Evolutionary conservation across 768 basidiomycete genomes (phyloP).

Genomic region (Podaxis carcinomalis): DNA sequence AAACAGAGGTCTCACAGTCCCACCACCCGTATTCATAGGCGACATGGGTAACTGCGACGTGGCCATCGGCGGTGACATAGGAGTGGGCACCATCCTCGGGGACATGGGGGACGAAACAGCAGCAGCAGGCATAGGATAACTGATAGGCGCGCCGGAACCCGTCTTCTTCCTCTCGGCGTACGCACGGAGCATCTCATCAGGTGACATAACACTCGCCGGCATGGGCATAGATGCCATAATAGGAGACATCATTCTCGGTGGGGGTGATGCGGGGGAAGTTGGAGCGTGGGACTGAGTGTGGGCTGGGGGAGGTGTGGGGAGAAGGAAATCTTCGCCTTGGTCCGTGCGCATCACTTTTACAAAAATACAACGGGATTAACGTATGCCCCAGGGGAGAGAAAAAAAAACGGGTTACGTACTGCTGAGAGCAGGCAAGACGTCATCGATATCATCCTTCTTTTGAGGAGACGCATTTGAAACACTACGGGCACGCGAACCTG

Average conservation of each 20-base stretch:
- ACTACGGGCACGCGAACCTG: slow-evolving; percentile 15
- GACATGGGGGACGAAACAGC: slow-evolving; percentile 10
- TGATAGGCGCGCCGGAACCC: slow-evolving; percentile 15
- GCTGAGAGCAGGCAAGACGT: slow-evolving; percentile 64
- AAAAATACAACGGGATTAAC: slow-evolving; percentile 1
- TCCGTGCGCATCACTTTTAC: slow-evolving; percentile 71
- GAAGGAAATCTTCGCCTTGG: slow-evolving; percentile 41
- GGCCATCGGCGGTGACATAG: slow-evolving; percentile 6
- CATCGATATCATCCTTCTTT: slow-evolving; percentile 36
- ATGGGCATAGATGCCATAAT: slow-evolving; percentile 27
- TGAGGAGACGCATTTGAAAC: neutral
- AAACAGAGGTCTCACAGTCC: neutral
- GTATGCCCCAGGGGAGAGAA: neutral
- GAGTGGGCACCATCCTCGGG: neutral
- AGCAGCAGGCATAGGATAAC: slow-evolving; percentile 22
- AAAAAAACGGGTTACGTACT: slow-evolving; percentile 36
- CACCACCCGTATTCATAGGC: neutral
- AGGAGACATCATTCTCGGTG: slow-evolving; percentile 20
- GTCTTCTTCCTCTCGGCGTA: slow-evolving; percentile 31
- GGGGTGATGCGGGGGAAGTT: neutral
- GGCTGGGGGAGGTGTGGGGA: slow-evolving; percentile 28
- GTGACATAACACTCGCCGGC: slow-evolving; percentile 42
- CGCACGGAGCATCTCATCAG: slow-evolving; percentile 75
- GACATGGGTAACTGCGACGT: neutral
- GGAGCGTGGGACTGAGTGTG: slow-evolving; percentile 11